Evolutionary conservation across 164 flowering plant genomes (phyloP), one percentile per base, ranked within the genome.

Genomic region (Chloranthus sessilifolius): DNA sequence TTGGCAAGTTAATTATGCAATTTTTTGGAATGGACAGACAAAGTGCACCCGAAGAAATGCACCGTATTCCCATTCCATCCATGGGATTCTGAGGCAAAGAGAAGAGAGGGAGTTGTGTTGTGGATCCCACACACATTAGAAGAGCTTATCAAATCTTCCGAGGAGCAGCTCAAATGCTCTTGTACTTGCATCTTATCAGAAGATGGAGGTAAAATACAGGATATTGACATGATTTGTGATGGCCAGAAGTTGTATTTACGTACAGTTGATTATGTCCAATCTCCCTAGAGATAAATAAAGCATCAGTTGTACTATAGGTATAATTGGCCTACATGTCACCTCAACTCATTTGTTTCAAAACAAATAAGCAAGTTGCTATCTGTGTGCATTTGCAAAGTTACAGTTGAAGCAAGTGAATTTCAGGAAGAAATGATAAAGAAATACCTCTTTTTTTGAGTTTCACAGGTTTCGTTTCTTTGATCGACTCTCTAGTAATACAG

Each of bases 31-130:
- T 4, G 2, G 27, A 30, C 52, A 55, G 51, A 46, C 7, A 41
- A 72, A 74, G 83, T 15, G 43, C 63, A 51, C n/a, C 53, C 46
- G 26, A 74, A 53, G 64, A 83, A 82, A 62, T 88, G 98, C 61
- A 85, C 94, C 0, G 82, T 88, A 5, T 83, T 74, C 45, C 95
- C 96, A n/a, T 82, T 73, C 72, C 88, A 88, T 43, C 98, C 98
- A 33, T 73, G 79, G 82, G 83, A 69, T 23, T 57, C 77, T 0
- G 60, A 66, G 45, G 89, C 78, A 35, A 24, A 64, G 8, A 79
- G 76, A 64, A 76, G 41, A 58, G 69, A 53, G 11, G 96, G 98
- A 17, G 50, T 92, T 12, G 78, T 83, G 34, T 33, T 85, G 45
- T 84, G 95, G 91, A 66, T 85, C 0, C 89, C 96, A 4, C 58